Percentiles rank a stretch among this genome's conserved stretches.
Evolutionary conservation across 495 filamentous ascomycete genomes (phyloP).

Genomic region (Hyaloscypha hepaticicola): DNA sequence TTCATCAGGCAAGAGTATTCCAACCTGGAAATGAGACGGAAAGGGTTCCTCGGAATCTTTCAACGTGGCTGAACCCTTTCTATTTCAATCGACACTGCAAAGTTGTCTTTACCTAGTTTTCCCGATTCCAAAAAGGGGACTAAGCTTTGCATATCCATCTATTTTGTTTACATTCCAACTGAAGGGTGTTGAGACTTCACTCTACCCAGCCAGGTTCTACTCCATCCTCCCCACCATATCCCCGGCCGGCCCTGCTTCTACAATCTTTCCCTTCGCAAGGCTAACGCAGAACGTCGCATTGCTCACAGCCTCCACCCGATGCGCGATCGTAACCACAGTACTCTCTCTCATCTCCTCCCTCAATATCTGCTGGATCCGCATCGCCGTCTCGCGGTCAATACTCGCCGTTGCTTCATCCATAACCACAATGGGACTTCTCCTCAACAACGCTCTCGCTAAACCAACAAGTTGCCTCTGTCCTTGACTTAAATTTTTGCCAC

Average conservation of each 20-base stretch:
- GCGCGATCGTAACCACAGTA: slow-evolving; percentile 86
- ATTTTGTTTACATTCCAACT: too few species aligned
- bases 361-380: slow-evolving; percentile 72
- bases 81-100: too few species aligned
- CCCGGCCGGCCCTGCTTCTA: slow-evolving; percentile 37
- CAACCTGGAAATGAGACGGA: background rate
- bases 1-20: background rate
- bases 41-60: too few species aligned
- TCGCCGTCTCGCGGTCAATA: slow-evolving; percentile 76
- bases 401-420: slow-evolving; percentile 85
- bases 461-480: slow-evolving; percentile 64
- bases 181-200: background rate
- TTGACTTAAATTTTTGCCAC: slow-evolving; percentile 40
- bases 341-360: slow-evolving; percentile 71
- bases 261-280: slow-evolving; percentile 59
- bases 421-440: slow-evolving; percentile 59
- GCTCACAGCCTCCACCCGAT: slow-evolving; percentile 51
- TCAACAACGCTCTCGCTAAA: slow-evolving; percentile 55
- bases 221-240: slow-evolving; percentile 23
- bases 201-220: background rate
- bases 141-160: too few species aligned
- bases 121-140: too few species aligned
- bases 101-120: too few species aligned
- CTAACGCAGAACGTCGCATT: slow-evolving; percentile 72
- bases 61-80: too few species aligned